Conservation (phyloP, 371 early-diverging fungal genomes). For the Choanephora cucurbitarum region DNA sequence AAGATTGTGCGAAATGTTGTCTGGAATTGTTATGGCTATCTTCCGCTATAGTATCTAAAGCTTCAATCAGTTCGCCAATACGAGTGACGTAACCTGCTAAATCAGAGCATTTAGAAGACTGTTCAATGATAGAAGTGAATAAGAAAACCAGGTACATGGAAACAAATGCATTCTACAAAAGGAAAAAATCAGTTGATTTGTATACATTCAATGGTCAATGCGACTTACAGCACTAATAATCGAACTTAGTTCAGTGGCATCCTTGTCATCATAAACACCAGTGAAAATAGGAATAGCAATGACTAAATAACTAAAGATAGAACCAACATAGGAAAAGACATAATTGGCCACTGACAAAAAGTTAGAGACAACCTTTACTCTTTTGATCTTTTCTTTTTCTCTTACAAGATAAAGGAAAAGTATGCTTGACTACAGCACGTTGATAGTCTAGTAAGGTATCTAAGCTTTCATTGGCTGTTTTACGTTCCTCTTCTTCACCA, state of each 20-base stretch:
- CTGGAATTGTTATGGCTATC: conserved; percentile 40
- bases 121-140: conserved; percentile 77
- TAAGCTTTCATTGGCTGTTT: conserved; percentile 56
- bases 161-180: conserved; percentile 71
- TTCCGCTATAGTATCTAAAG: conserved; percentile 52
- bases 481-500: conserved; percentile 69
- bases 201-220: neutral
- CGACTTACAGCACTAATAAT: conserved; percentile 68
- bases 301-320: conserved; percentile 81
- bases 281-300: conserved; percentile 83
- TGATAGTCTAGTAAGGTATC: conserved; percentile 57
- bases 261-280: conserved; percentile 72
- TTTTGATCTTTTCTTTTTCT: too few species aligned
- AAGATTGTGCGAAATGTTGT: too few species aligned
- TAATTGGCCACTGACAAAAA: conserved; percentile 69
- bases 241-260: conserved; percentile 67
- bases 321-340: conserved; percentile 76
- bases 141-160: conserved; percentile 74
- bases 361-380: too few species aligned
- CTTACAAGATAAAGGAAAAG: conserved; percentile 68
- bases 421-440: conserved; percentile 59
- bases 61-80: conserved; percentile 81
- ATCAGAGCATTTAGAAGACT: conserved; percentile 67
- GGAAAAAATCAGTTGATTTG: too few species aligned
- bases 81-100: conserved; percentile 88